A percentile compares a stretch with the other conserved stretches of the same genome.
Evolutionary conservation across 176 grass and related monocot genomes (phyloP).

Genomic region (Oryza punctata): DNA sequence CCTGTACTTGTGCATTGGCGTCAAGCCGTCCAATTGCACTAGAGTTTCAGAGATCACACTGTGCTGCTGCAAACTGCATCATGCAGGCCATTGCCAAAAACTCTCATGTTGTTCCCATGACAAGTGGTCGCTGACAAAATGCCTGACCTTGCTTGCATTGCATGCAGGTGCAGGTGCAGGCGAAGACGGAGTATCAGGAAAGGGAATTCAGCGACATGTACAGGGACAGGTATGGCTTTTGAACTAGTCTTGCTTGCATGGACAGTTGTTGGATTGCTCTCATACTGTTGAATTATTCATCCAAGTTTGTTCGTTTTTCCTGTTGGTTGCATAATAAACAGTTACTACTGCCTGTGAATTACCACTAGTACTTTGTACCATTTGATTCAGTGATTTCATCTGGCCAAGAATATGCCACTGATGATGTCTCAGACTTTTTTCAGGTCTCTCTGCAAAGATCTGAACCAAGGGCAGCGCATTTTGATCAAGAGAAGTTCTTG

Average conservation of each 20-base stretch:
- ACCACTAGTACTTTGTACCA: background rate
- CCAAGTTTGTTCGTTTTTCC: background rate
- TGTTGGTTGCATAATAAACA: background rate
- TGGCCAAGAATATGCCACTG: conserved; percentile 13
- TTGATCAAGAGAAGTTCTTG: background rate
- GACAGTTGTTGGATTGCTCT: background rate
- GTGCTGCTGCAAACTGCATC: background rate
- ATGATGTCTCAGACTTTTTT: too few species aligned
- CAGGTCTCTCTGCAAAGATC: background rate
- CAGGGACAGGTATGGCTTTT: background rate
- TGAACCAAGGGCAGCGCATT: background rate
- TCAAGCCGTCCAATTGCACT: background rate
- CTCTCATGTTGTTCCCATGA: conserved; percentile 11
- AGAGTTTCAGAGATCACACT: conserved; percentile 23
- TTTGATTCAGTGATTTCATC: background rate
- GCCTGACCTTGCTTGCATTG: background rate
- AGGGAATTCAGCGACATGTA: background rate
- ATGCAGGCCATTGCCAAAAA: conserved; percentile 13
- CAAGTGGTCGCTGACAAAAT: conserved; percentile 24
- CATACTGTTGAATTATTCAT: background rate
- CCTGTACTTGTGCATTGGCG: conserved; percentile 31
- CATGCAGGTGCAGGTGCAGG: background rate
- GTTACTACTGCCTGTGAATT: background rate
- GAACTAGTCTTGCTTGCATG: background rate
- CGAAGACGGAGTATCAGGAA: background rate